A percentile compares a stretch with the other conserved stretches of the same genome.
Conservation (phyloP, 495 filamentous ascomycete species). For the Neohortaea acidophila region DNA sequence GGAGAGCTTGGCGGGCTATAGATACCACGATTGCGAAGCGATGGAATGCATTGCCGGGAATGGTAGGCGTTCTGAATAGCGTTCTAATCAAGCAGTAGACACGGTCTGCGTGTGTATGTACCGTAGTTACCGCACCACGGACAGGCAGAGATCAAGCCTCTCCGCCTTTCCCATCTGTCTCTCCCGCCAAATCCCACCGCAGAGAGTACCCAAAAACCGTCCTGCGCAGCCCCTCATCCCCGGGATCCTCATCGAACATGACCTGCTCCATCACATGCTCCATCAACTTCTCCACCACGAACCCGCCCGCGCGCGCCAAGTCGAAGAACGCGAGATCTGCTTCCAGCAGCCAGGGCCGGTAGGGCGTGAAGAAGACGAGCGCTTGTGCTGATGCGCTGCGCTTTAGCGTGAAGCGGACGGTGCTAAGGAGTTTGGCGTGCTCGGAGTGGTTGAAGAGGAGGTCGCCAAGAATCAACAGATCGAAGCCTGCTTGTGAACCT, state of each 20-base stretch:
- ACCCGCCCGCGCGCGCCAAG: slow-evolving; percentile 47
- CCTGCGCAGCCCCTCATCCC: slow-evolving; percentile 43
- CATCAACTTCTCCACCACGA: slow-evolving; percentile 58
- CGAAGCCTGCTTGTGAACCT: slow-evolving; percentile 39
- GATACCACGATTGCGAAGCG: too few species aligned
- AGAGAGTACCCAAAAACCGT: slow-evolving; percentile 73
- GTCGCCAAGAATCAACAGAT: slow-evolving; percentile 72
- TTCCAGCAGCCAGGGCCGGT: slow-evolving; percentile 74
- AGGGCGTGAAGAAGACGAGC: slow-evolving; percentile 83
- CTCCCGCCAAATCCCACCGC: too few species aligned
- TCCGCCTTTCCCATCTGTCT: too few species aligned
- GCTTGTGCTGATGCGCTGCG: slow-evolving; percentile 40
- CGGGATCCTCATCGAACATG: slow-evolving; percentile 77
- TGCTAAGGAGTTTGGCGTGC: slow-evolving; percentile 58
- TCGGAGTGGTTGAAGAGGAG: slow-evolving; percentile 79
- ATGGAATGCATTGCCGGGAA: too few species aligned
- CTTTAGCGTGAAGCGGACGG: slow-evolving; percentile 47
- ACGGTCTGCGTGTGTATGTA: too few species aligned
- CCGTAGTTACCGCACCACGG: too few species aligned
- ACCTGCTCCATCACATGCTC: slow-evolving; percentile 68
- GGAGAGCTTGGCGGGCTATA: too few species aligned
- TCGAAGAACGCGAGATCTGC: slow-evolving; percentile 81
- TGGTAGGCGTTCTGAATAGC: too few species aligned
- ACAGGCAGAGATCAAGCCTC: too few species aligned
- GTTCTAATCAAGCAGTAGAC: too few species aligned